Conservation (phyloP, 202 grass and related monocot genomes). For the Elaeis oleifera region DNA sequence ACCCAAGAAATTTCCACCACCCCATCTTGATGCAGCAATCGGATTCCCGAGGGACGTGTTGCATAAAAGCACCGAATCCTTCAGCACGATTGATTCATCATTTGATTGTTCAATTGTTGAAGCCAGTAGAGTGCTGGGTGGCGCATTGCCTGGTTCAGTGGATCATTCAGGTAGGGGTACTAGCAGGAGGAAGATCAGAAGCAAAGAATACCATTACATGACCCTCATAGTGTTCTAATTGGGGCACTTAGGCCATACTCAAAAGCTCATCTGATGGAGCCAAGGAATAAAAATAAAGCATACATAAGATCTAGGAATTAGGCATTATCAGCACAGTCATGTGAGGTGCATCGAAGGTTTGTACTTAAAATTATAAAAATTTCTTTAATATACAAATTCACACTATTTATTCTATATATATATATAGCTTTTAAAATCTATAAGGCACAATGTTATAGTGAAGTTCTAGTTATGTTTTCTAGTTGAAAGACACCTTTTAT, state of each 20-base stretch:
- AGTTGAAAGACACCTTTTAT: too few species aligned
- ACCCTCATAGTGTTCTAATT: constrained; percentile 49
- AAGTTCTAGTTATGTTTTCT: too few species aligned
- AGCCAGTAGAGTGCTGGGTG: constrained; percentile 35
- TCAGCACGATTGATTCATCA: constrained; percentile 42
- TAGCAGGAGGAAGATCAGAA: constrained; percentile 18
- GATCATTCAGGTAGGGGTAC: constrained; percentile 46
- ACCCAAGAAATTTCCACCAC: constrained; percentile 81
- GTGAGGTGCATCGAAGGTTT: constrained; percentile 21
- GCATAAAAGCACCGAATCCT: constrained; percentile 10
- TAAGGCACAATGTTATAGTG: too few species aligned
- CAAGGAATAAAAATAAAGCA: constrained; percentile 57
- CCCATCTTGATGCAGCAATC: constrained; percentile 81
- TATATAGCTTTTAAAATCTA: too few species aligned
- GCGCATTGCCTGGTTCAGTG: constrained; percentile 38
- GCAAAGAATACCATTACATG: constrained; percentile 47
- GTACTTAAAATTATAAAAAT: too few species aligned
- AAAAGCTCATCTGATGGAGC: constrained; percentile 49
- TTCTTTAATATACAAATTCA: too few species aligned
- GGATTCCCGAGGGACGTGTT: constrained; percentile 40
- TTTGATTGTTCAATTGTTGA: constrained; percentile 33
- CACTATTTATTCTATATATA: too few species aligned
- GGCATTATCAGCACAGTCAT: constrained; percentile 36
- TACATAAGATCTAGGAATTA: constrained; percentile 49
- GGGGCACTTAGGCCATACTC: constrained; percentile 64